Percentiles rank a stretch among this genome's conserved stretches.
These are phyloP conservation scores for Bipolaris bicolor DNA, from an alignment of 2,329 filamentous ascomycete species.

Conservation along the genomic window DNA sequence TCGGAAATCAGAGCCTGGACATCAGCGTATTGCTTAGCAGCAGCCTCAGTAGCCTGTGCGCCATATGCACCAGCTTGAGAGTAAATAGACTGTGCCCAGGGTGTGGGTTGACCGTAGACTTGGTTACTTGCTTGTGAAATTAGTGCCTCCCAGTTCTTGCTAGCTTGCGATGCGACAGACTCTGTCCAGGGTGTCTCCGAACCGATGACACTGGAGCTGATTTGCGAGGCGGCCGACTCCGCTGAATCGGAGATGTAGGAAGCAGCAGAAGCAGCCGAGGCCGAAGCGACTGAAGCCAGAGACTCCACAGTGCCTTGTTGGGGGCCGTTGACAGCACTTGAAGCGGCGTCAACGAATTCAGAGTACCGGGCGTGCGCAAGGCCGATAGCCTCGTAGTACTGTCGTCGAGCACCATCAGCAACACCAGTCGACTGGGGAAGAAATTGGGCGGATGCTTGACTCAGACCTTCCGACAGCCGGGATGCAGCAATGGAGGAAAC, in stretches of 20 bases:
- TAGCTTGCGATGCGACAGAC: conserved; percentile 62
- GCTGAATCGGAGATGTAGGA: conserved; percentile 46
- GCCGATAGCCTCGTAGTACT: conserved; percentile 80
- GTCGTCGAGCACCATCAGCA: conserved; percentile 66
- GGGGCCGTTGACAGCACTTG: conserved; percentile 67
- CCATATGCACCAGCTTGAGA: conserved; percentile 64
- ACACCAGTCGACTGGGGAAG: conserved; percentile 66
- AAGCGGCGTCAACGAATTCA: conserved; percentile 74
- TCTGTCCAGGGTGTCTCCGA: conserved; percentile 59
- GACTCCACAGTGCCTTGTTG: conserved; percentile 45
- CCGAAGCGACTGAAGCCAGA: conserved; percentile 48
- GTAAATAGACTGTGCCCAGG: conserved; percentile 54
- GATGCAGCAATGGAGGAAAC: conserved; percentile 73
- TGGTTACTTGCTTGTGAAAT: conserved; percentile 71
- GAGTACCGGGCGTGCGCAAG: conserved; percentile 80
- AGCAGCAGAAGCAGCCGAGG: conserved; percentile 50
- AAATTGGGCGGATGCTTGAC: conserved; percentile 73
- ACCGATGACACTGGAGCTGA: conserved; percentile 54
- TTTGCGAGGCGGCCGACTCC: conserved; percentile 52
- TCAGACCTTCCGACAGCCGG: conserved; percentile 71
- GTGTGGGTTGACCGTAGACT: conserved; percentile 70
- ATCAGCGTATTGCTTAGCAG: conserved; percentile 69
- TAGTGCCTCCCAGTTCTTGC: conserved; percentile 68
- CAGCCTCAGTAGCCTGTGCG: conserved; percentile 66
- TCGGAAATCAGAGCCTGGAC: conserved; percentile 77